phyloP scores from a whole-genome alignment of 257 asterid species.

The Nicotiana otophora region DNA sequence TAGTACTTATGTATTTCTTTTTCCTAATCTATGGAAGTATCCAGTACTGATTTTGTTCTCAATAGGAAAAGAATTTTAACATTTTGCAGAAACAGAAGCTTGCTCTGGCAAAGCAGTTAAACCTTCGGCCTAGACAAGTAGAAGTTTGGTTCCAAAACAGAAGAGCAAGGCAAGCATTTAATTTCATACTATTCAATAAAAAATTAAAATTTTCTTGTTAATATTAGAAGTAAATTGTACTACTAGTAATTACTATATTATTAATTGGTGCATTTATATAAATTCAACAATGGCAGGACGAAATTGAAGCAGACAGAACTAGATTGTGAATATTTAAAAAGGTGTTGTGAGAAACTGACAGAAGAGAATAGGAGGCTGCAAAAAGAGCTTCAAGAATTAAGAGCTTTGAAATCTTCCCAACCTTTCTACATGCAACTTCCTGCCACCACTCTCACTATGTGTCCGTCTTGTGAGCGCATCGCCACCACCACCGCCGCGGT shows the following conservation, averaged over 20 bases:
- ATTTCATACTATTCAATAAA: not conserved
- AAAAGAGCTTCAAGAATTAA: constrained; percentile 77
- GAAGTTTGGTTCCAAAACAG: constrained; percentile 97
- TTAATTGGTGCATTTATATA: too few relatives aligned
- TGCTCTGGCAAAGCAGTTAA: constrained; percentile 70
- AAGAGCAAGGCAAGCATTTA: constrained; percentile 67
- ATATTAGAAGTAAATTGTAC: too few relatives aligned
- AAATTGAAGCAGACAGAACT: constrained; percentile 95
- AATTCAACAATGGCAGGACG: constrained; percentile 39
- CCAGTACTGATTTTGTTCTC: not conserved
- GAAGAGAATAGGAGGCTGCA: constrained; percentile 81
- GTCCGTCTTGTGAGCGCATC: constrained; percentile 83
- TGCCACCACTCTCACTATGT: constrained; percentile 86
- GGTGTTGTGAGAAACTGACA: constrained; percentile 75
- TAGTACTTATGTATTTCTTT: too few relatives aligned
- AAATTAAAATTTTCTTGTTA: too few relatives aligned
- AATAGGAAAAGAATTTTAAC: not conserved
- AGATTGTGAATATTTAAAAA: constrained; percentile 86
- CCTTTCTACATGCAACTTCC: constrained; percentile 91
- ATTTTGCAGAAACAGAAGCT: constrained; percentile 71
- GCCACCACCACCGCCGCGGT: constrained; percentile 27
- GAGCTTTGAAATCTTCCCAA: constrained; percentile 74
- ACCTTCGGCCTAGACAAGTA: constrained; percentile 88
- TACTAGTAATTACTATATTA: too few relatives aligned
- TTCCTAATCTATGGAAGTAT: too few relatives aligned